phyloP scores from a whole-genome alignment of 371 early-diverging fungal genomes.

The Syncephalis fuscata region DNA sequence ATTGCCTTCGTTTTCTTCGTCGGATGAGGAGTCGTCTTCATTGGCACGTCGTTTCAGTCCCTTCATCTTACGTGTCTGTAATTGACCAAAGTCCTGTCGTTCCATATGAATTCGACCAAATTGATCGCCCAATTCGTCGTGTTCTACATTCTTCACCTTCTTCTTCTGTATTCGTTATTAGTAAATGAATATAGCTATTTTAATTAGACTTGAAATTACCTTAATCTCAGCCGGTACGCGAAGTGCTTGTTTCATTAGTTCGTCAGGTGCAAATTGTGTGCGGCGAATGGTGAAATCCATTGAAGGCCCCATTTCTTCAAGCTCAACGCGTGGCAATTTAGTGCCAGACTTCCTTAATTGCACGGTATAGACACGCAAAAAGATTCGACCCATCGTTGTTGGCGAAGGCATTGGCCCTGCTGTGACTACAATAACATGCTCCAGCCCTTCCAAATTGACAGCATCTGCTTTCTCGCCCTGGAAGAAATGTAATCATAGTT shows the following conservation, averaged over 20 bases:
- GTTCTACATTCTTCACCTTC: constrained; percentile 86
- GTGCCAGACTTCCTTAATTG: constrained; percentile 72
- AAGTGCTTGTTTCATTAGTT: constrained; percentile 66
- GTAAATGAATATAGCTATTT: too few relatives aligned
- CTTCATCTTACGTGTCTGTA: constrained; percentile 97
- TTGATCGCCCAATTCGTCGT: constrained; percentile 79
- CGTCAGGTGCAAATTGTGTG: constrained; percentile 46
- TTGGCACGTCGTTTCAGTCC: constrained; percentile 61
- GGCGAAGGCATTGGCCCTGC: constrained; percentile 36
- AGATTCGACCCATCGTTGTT: constrained; percentile 34
- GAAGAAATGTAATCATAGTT: constrained; percentile 32
- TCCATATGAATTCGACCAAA: constrained; percentile 85
- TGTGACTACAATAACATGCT: constrained; percentile 75
- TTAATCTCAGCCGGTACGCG: constrained; percentile 74
- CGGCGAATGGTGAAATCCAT: constrained; percentile 71
- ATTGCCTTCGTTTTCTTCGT: constrained; percentile 26
- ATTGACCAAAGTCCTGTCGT: constrained; percentile 72
- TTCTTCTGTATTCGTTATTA: constrained; percentile 25
- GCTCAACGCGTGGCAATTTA: constrained; percentile 75
- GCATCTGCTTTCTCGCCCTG: constrained; percentile 55
- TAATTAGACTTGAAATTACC: constrained; percentile 16
- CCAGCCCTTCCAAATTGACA: constrained; percentile 75
- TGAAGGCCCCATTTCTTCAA: constrained; percentile 87
- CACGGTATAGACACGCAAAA: constrained; percentile 64
- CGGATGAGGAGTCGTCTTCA: constrained; percentile 9